Percentiles rank a stretch among this genome's conserved stretches.
These are phyloP conservation scores for Meyerozyma smithsonii DNA, from an alignment of 1,139 yeast genomes.

Conservation along the genomic window DNA sequence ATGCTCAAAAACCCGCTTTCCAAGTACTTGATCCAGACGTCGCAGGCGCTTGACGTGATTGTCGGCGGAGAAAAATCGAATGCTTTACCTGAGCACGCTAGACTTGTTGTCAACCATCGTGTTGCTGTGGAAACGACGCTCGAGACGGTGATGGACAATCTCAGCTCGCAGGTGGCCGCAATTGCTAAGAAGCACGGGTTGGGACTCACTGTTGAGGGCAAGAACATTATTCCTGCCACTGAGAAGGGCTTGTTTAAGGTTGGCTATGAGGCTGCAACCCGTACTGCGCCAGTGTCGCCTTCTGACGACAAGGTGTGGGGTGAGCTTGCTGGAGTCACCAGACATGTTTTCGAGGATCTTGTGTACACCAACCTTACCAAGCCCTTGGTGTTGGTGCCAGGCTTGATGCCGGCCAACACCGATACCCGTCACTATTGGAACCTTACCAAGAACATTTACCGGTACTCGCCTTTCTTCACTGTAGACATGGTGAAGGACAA, in stretches of 20 bases:
- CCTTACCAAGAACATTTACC: slow-evolving; percentile 65
- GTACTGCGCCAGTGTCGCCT: slow-evolving; percentile 35
- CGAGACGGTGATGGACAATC: slow-evolving; percentile 19
- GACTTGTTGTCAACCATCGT: slow-evolving; percentile 30
- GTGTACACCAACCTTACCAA: slow-evolving; percentile 29
- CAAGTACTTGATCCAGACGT: slow-evolving; percentile 28
- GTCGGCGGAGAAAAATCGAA: slow-evolving; percentile 37
- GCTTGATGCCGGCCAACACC: slow-evolving; percentile 74
- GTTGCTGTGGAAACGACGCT: slow-evolving; percentile 27
- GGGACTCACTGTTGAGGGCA: slow-evolving; percentile 6
- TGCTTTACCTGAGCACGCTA: slow-evolving; percentile 37
- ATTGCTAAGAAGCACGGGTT: slow-evolving; percentile 28
- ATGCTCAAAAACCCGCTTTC: slow-evolving; percentile 13
- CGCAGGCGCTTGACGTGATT: slow-evolving; percentile 35
- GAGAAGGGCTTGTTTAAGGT: not conserved
- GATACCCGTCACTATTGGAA: slow-evolving; percentile 80
- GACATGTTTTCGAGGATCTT: slow-evolving; percentile 22
- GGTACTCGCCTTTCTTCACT: slow-evolving; percentile 48
- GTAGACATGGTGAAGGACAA: slow-evolving; percentile 13
- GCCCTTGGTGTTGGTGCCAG: slow-evolving; percentile 57
- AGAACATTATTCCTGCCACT: not conserved
- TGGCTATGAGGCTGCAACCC: not conserved
- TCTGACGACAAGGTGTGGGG: slow-evolving; percentile 35
- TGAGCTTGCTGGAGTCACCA: slow-evolving; percentile 37
- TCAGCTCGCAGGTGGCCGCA: slow-evolving; percentile 20